Evolutionary conservation across 2,329 filamentous ascomycete species (phyloP).

Genomic region (Exophiala bonariae): DNA sequence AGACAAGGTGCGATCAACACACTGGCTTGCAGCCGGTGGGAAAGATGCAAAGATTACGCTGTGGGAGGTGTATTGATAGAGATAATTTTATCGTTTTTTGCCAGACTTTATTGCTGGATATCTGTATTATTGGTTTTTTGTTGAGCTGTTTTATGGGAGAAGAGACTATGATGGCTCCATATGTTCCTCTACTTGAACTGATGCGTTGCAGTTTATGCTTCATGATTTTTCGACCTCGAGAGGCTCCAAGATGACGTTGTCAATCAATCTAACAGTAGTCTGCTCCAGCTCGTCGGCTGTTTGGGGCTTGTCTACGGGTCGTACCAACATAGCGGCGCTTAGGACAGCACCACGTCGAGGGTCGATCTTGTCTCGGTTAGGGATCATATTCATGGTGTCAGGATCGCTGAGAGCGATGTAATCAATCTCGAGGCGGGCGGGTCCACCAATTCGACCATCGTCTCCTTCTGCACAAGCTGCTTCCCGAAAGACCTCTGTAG

Average conservation of each 20-base stretch:
- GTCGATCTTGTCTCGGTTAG: conserved; percentile 74
- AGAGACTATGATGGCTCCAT: too few species aligned
- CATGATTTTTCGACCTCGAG: too few species aligned
- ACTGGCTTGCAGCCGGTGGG: conserved; percentile 87
- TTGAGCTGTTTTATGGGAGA: too few species aligned
- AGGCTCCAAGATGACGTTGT: conserved; percentile 75
- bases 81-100: not conserved
- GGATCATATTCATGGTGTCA: conserved; percentile 77
- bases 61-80: conserved; percentile 92
- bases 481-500: conserved; percentile 59
- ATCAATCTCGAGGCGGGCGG: conserved; percentile 71
- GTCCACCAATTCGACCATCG: conserved; percentile 21
- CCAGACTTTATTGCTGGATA: not conserved
- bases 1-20: conserved; percentile 65
- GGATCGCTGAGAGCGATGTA: conserved; percentile 91
- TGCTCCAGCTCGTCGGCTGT: conserved; percentile 77
- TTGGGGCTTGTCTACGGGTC: conserved; percentile 70
- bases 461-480: conserved; percentile 31
- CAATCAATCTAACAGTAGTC: conserved; percentile 82
- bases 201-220: too few species aligned
- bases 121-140: too few species aligned
- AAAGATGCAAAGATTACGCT: conserved; percentile 95
- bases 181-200: too few species aligned
- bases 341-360: conserved; percentile 72
- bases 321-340: conserved; percentile 88